Evolutionary conservation across 129 eudicot species (phyloP), one percentile per base, ranked within the genome.

Genomic region (Calendula officinalis): DNA sequence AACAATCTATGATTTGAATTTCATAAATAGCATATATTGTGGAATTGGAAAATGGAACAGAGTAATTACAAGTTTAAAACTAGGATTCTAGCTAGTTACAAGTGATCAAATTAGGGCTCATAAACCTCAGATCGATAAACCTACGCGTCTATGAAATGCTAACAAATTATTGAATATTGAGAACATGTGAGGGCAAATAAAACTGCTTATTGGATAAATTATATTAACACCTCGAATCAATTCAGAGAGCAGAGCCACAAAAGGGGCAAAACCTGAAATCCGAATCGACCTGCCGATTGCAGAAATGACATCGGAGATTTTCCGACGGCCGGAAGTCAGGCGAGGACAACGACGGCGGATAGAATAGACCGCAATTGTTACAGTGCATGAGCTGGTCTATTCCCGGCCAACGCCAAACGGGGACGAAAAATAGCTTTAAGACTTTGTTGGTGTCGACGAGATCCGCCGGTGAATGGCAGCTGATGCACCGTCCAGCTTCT

Each of bases 371-470:
- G 77, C 98, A 91, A 50, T 72, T 67, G 49, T 68, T 33, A 48
- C 98, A 91, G 64, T 84, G 83, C 87, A 84, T 74, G 4, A 82
- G 51, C 3, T 83, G 88, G 15, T 82, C 70, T 64, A 87, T 91
- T 1, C 81, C 91, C 3, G 90, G 86, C 90, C 90, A 87, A 7
- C 83, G 85, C 88, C 81, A 80, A 3, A 84, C 88, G 3, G 98
- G 98, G 8, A 91, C 83, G 62, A 87, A 91, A 78, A 86, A 89
- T 30, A 83, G 64, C 67, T 81, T 89, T 14, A 89, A 74, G 10
- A 86, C 88, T 38, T 76, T 87, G 40, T 87, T 84, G 77, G 81
- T 78, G 32, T 84, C 80, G 5, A 91, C 94, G 4, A 91, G 86
- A 74, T 91, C 98, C 56, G 85, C 82, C 43, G 66, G 74, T 12